phyloP scores from a whole-genome alignment of 805 yeast species.

The Henningerozyma blattae region DNA sequence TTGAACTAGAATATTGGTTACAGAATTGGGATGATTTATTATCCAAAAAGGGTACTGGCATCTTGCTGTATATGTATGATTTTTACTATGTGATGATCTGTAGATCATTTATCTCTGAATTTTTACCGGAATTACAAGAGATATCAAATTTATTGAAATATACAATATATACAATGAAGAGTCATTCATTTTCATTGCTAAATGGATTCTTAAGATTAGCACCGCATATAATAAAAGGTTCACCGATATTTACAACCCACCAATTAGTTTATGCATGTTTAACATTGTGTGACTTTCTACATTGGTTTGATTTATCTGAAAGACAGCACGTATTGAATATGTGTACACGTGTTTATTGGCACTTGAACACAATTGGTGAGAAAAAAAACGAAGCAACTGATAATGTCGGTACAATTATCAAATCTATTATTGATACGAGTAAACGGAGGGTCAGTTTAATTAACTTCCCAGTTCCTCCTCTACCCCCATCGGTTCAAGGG shows the following conservation, averaged over 20 bases:
- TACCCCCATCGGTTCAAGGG: too few relatives aligned
- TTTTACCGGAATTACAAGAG: constrained; percentile 14
- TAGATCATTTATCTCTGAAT: constrained; percentile 24
- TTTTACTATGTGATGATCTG: constrained; percentile 35
- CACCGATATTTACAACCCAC: constrained; percentile 40
- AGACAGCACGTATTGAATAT: constrained; percentile 32
- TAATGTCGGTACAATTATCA: constrained; percentile 44
- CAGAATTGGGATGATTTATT: constrained; percentile 33
- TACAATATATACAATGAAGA: constrained; percentile 31
- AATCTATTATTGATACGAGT: constrained; percentile 36
- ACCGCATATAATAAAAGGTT: constrained; percentile 37
- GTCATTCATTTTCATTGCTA: constrained; percentile 34
- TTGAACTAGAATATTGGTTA: constrained; percentile 35
- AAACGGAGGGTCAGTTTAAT: constrained; percentile 15
- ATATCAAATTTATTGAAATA: constrained; percentile 17
- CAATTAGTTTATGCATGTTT: constrained; percentile 45
- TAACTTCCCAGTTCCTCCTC: constrained; percentile 4
- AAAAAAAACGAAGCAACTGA: constrained; percentile 47
- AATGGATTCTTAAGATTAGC: constrained; percentile 34
- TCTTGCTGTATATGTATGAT: constrained; percentile 35
- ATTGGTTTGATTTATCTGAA: constrained; percentile 28
- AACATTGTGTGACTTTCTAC: constrained; percentile 37
- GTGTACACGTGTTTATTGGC: constrained; percentile 47
- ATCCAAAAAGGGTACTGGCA: constrained; percentile 36
- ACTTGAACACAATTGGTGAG: constrained; percentile 43